Conservation (phyloP, 202 grass and related monocot species). For the Bolboschoenoplectus hybrid region DNA sequence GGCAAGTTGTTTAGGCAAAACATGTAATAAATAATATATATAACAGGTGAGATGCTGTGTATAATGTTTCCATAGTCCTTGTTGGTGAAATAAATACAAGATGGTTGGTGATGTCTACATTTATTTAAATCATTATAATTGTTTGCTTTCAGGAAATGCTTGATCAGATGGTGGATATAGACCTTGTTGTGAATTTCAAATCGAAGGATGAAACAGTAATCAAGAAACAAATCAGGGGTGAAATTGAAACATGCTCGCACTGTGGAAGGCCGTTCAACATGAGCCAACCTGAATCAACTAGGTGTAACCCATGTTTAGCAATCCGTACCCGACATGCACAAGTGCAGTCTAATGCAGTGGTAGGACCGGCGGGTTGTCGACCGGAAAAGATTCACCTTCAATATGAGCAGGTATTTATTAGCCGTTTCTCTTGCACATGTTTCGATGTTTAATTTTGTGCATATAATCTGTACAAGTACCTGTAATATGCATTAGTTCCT, state of each 20-base stretch:
- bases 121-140: conserved; percentile 22
- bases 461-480: neutral
- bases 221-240: conserved; percentile 59
- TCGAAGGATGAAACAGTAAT: conserved; percentile 69
- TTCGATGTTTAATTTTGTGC: neutral
- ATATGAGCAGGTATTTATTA: conserved; percentile 65
- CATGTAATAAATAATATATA: neutral
- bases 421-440: neutral
- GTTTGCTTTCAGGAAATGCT: conserved; percentile 75
- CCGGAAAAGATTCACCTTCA: conserved; percentile 66
- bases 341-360: conserved; percentile 42
- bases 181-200: conserved; percentile 96
- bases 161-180: conserved; percentile 81
- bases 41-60: conserved; percentile 8
- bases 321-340: conserved; percentile 52
- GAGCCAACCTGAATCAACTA: conserved; percentile 46
- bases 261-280: conserved; percentile 77
- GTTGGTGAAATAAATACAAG: neutral
- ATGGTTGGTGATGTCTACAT: neutral
- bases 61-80: neutral
- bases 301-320: conserved; percentile 49
- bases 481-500: neutral
- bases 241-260: conserved; percentile 70
- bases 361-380: conserved; percentile 52
- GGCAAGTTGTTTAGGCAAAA: neutral